phyloP scores from a whole-genome alignment of 1,284 basidiomycete genomes.

The Dichomitus squalens region DNA sequence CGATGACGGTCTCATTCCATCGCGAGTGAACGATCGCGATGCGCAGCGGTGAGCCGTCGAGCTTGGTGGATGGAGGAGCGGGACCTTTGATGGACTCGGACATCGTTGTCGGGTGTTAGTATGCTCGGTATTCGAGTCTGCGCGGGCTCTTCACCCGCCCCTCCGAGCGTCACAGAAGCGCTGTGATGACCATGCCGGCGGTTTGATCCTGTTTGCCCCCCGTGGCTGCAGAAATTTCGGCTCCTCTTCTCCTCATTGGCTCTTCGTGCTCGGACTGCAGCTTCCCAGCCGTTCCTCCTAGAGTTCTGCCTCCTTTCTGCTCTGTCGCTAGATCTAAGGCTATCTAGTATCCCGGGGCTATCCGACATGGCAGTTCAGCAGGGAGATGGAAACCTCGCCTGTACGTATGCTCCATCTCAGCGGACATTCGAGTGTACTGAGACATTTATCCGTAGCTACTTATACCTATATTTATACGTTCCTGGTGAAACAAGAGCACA shows the following conservation, averaged over 20 bases:
- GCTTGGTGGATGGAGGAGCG: conserved; percentile 56
- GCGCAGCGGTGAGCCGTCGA: conserved; percentile 81
- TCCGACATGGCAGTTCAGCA: conserved; percentile 13
- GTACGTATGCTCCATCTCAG: conserved; percentile 23
- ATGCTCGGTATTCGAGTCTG: background rate
- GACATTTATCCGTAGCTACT: conserved; percentile 46
- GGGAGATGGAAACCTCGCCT: conserved; percentile 26
- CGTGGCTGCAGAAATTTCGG: conserved; percentile 25
- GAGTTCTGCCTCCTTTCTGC: background rate
- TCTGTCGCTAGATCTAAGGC: background rate
- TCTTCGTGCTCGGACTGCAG: background rate
- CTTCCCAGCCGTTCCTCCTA: background rate
- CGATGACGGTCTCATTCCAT: conserved; percentile 90
- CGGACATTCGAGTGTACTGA: background rate
- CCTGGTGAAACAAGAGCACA: conserved; percentile 59
- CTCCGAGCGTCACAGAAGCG: background rate
- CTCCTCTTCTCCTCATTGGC: conserved; percentile 13
- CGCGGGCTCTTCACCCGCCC: background rate
- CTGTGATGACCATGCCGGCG: background rate
- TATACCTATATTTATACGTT: conserved; percentile 78
- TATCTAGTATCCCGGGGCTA: background rate
- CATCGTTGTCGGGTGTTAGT: conserved; percentile 30
- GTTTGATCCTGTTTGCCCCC: conserved; percentile 13
- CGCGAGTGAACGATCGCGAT: conserved; percentile 91
- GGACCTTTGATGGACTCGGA: conserved; percentile 77